Evolutionary conservation across 192 early-diverging fungal genomes (phyloP).

Genomic region (Spinellus fusiger): DNA sequence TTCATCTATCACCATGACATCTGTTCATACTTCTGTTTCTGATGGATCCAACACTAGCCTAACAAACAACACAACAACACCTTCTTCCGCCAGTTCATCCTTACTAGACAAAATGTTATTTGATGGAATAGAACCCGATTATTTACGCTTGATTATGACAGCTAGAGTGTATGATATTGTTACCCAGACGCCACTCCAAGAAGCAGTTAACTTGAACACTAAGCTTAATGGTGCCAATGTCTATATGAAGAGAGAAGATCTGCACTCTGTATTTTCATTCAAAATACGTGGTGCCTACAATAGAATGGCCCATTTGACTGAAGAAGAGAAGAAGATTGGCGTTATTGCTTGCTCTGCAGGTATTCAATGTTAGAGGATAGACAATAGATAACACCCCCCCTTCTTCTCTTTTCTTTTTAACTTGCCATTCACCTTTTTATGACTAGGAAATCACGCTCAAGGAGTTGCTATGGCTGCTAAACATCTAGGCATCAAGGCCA

Average conservation of each 20-base stretch:
- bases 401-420: slow-evolving; percentile 71
- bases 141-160: slow-evolving; percentile 88
- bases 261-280: slow-evolving; percentile 96
- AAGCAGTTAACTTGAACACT: slow-evolving; percentile 75
- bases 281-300: slow-evolving; percentile 98
- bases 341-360: slow-evolving; percentile 97
- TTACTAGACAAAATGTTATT: not conserved
- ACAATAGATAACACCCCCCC: not conserved
- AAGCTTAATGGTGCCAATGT: slow-evolving; percentile 60
- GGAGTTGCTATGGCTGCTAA: slow-evolving; percentile 92
- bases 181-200: slow-evolving; percentile 82
- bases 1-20: too few species aligned
- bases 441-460: slow-evolving; percentile 91
- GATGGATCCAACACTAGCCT: too few species aligned
- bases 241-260: slow-evolving; percentile 91
- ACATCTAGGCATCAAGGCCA: slow-evolving; percentile 86
- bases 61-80: slow-evolving; percentile 5
- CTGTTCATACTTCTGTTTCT: too few species aligned
- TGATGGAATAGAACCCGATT: slow-evolving; percentile 61
- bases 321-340: slow-evolving; percentile 72
- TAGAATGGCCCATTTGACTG: slow-evolving; percentile 74
- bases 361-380: not conserved
- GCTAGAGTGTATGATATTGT: slow-evolving; percentile 94
- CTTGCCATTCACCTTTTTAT: slow-evolving; percentile 69
- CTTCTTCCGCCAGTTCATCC: not conserved